phyloP scores from a whole-genome alignment of 2,329 filamentous ascomycete species.

The Exophiala calicioides region DNA sequence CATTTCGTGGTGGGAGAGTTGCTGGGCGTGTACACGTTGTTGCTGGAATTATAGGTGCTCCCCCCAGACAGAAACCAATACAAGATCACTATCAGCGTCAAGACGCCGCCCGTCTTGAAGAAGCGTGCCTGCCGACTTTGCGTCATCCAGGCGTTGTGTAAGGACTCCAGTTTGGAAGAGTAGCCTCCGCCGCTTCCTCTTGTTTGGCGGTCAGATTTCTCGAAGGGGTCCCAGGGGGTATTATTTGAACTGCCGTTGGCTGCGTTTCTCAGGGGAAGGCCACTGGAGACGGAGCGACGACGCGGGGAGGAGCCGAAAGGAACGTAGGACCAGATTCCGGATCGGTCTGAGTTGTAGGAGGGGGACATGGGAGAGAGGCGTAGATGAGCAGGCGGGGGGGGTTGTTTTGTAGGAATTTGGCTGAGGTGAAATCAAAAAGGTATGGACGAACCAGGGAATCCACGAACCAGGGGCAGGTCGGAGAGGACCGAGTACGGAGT shows the following conservation, averaged over 20 bases:
- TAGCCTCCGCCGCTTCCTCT: slow-evolving; percentile 20
- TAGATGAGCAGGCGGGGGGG: not conserved
- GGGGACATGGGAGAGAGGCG: slow-evolving; percentile 51
- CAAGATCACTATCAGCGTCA: slow-evolving; percentile 59
- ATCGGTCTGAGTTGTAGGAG: slow-evolving; percentile 52
- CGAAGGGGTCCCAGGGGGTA: slow-evolving; percentile 43
- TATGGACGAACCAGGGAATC: not conserved
- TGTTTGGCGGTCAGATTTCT: slow-evolving; percentile 48
- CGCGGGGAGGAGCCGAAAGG: slow-evolving; percentile 47
- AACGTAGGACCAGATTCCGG: slow-evolving; percentile 56
- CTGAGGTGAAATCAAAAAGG: not conserved
- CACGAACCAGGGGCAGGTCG: too few relatives aligned
- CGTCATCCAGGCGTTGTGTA: slow-evolving; percentile 58
- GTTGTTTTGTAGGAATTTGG: not conserved
- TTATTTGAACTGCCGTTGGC: slow-evolving; percentile 31
- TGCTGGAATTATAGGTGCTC: slow-evolving; percentile 22
- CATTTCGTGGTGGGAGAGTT: slow-evolving; percentile 60
- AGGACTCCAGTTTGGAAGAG: slow-evolving; percentile 44
- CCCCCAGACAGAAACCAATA: slow-evolving; percentile 55
- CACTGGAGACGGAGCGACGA: slow-evolving; percentile 54
- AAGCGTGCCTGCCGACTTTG: slow-evolving; percentile 62
- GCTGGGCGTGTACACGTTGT: slow-evolving; percentile 27
- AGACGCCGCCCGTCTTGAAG: slow-evolving; percentile 62
- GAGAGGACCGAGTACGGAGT: too few relatives aligned
- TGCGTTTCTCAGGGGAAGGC: slow-evolving; percentile 43